Evolutionary conservation across 2,329 filamentous ascomycete species (phyloP).

Genomic region (Ophiostoma tasmaniense): DNA sequence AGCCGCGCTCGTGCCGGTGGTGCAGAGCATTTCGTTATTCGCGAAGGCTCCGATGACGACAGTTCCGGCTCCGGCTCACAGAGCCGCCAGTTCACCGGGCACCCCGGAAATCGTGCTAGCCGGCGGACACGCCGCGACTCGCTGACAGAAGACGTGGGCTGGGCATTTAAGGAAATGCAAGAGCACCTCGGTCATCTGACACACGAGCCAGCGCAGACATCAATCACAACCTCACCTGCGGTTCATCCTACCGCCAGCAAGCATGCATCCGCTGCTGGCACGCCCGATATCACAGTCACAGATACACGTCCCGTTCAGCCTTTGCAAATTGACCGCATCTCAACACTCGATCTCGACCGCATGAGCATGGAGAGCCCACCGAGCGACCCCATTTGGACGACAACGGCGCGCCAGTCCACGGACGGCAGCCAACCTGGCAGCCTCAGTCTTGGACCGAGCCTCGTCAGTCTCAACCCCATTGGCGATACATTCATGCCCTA

Average conservation of each 20-base stretch:
- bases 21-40: constrained; percentile 62
- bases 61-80: constrained; percentile 20
- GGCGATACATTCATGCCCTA: constrained; percentile 28
- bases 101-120: neutral
- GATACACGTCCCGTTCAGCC: constrained; percentile 16
- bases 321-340: constrained; percentile 31
- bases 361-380: constrained; percentile 31
- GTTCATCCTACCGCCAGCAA: neutral
- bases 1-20: constrained; percentile 61
- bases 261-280: neutral
- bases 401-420: constrained; percentile 21
- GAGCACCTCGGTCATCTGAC: constrained; percentile 61
- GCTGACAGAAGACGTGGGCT: constrained; percentile 53
- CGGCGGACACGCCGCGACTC: constrained; percentile 45
- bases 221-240: neutral
- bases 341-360: constrained; percentile 27
- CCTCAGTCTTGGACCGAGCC: constrained; percentile 9
- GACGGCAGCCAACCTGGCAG: constrained; percentile 18
- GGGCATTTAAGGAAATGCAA: constrained; percentile 76
- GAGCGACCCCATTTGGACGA: constrained; percentile 30
- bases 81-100: constrained; percentile 17
- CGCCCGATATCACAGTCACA: neutral
- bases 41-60: constrained; percentile 53
- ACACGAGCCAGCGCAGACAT: constrained; percentile 29
- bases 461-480: constrained; percentile 23